Percentiles rank a stretch among this genome's conserved stretches.
phyloP scores from a whole-genome alignment of 176 grass and related monocot species.

The Oryza brachyantha region DNA sequence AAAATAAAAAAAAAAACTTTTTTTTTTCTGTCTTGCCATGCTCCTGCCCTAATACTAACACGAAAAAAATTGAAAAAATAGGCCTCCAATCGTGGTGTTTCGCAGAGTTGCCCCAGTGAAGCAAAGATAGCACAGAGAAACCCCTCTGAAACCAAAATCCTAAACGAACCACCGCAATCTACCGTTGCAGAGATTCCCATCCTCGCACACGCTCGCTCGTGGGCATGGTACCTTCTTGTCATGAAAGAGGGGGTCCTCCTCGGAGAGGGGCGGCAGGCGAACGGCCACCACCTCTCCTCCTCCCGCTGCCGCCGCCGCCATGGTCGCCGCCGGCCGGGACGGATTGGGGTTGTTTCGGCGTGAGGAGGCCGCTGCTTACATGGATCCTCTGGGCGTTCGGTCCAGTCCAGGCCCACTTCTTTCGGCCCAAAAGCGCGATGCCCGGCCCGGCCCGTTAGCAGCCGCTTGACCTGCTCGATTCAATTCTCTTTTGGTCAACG shows the following conservation, averaged over 20 bases:
- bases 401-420: no score
- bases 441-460: no score
- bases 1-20: not conserved
- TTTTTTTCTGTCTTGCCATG: not conserved
- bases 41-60: not conserved
- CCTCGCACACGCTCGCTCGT: not conserved
- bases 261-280: conserved; percentile 40
- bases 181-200: not conserved
- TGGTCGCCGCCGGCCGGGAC: not conserved
- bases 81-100: no score
- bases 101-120: not conserved
- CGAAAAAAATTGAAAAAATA: no score
- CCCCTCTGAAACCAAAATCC: not conserved
- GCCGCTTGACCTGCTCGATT: no score
- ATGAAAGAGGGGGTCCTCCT: conserved; percentile 46
- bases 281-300: conserved; percentile 17
- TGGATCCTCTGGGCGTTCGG: no score
- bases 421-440: no score
- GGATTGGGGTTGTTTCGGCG: conserved; percentile 12
- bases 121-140: not conserved
- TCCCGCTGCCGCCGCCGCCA: not conserved
- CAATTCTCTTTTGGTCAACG: no score
- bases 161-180: not conserved
- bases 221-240: conserved; percentile 62
- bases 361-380: not conserved